Conservation (phyloP, 805 yeast species). For the Wickerhamiella spandovensis region DNA sequence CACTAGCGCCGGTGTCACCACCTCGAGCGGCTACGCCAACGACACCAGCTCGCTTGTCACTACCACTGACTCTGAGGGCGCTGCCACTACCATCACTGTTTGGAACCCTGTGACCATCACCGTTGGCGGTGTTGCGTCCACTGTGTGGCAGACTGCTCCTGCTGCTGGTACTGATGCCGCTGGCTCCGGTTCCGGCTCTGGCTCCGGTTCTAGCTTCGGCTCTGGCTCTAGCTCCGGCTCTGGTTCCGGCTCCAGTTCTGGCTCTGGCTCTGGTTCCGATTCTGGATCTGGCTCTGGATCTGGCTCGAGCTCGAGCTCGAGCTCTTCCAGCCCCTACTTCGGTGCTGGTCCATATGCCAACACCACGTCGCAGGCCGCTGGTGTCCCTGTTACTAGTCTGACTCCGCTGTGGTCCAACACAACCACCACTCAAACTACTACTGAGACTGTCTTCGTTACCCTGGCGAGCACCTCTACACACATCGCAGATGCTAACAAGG, state of each 20-base stretch:
- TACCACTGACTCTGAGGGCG: background rate
- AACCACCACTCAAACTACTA: background rate
- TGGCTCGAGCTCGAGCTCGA: background rate
- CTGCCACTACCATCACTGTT: constrained; percentile 1
- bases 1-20: background rate
- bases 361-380: background rate
- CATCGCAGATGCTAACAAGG: background rate
- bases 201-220: background rate
- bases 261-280: background rate
- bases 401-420: background rate
- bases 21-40: background rate
- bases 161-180: constrained; percentile 7
- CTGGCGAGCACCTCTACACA: background rate
- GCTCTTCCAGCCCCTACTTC: background rate
- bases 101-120: background rate
- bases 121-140: background rate
- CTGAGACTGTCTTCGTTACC: background rate
- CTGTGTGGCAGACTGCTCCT: constrained; percentile 3
- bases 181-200: background rate
- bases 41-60: background rate
- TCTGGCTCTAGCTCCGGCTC: background rate
- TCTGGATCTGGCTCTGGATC: background rate
- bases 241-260: background rate
- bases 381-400: background rate
- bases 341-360: background rate